A percentile compares a stretch with the other conserved stretches of the same genome.
These are phyloP conservation scores for Claviceps fusiformis DNA, from an alignment of 2,329 filamentous ascomycete species.

Conservation along the genomic window DNA sequence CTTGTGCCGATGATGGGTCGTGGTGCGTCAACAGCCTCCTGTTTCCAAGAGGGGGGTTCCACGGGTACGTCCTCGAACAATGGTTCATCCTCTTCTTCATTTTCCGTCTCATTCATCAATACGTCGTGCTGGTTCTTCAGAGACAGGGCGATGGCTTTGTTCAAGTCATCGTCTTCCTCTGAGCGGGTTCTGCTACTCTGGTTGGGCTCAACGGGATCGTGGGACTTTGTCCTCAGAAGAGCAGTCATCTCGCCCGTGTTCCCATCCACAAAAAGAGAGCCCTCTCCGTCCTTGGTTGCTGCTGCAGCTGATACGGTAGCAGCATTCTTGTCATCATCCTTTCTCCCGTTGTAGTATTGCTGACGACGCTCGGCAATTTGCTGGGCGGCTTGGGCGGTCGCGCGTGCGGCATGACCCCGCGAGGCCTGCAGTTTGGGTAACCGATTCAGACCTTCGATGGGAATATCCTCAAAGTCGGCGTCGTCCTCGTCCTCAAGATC, in stretches of 20 bases:
- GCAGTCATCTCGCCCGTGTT: conserved; percentile 13
- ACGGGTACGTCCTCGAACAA: conserved; percentile 38
- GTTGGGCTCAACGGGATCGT: conserved; percentile 23
- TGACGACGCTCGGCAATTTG: conserved; percentile 14
- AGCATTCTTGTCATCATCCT: conserved; percentile 3
- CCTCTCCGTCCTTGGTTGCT: conserved; percentile 28
- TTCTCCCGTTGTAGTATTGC: conserved; percentile 14
- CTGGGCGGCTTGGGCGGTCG: conserved; percentile 14
- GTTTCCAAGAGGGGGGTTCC: conserved; percentile 37
- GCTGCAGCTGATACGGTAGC: neutral
- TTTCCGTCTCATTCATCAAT: conserved; percentile 20
- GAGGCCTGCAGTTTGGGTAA: conserved; percentile 44
- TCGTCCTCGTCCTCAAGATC: conserved; percentile 52
- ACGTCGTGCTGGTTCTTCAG: conserved; percentile 49
- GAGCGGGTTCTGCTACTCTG: conserved; percentile 8
- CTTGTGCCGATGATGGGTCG: conserved; percentile 37
- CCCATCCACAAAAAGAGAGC: conserved; percentile 35
- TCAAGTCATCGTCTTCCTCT: conserved; percentile 49
- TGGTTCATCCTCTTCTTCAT: conserved; percentile 29
- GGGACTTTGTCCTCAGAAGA: conserved; percentile 16
- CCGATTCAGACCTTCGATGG: conserved; percentile 78
- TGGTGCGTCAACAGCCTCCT: conserved; percentile 35
- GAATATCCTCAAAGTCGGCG: conserved; percentile 79
- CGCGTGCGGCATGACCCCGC: conserved; percentile 8
- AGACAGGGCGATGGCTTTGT: conserved; percentile 73